These are phyloP conservation scores for Thermochaetoides thermophila DNA, from an alignment of 495 filamentous ascomycete species.

Conservation along the genomic window DNA sequence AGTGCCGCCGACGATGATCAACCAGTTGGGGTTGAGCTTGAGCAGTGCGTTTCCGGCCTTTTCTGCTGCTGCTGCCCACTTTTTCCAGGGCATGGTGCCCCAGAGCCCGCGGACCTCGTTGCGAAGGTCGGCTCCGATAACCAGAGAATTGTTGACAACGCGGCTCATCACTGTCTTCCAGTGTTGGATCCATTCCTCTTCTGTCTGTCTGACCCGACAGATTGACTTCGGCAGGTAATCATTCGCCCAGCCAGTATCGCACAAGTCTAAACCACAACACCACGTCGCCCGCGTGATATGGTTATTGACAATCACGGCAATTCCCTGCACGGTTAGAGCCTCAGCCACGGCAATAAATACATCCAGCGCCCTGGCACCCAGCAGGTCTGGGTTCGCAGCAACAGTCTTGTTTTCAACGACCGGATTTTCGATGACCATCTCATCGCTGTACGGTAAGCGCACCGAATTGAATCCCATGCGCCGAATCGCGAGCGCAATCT, in stretches of 20 bases:
- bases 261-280: slow-evolving; percentile 47
- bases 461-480: slow-evolving; percentile 48
- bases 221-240: slow-evolving; percentile 34
- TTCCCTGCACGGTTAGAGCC: slow-evolving; percentile 38
- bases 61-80: slow-evolving; percentile 45
- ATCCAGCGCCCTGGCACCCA: slow-evolving; percentile 36
- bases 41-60: slow-evolving; percentile 38
- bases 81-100: slow-evolving; percentile 45
- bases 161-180: slow-evolving; percentile 44
- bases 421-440: slow-evolving; percentile 42
- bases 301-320: slow-evolving; percentile 46
- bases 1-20: slow-evolving; percentile 47
- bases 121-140: slow-evolving; percentile 43
- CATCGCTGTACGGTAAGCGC: slow-evolving; percentile 45
- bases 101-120: slow-evolving; percentile 48
- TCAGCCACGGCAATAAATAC: slow-evolving; percentile 37
- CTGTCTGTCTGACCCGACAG: slow-evolving; percentile 39
- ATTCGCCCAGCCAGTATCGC: slow-evolving; percentile 44
- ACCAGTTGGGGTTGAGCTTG: slow-evolving; percentile 40
- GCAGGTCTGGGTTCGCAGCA: slow-evolving; percentile 38
- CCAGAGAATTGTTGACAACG: slow-evolving; percentile 34
- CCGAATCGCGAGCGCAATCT: slow-evolving; percentile 38
- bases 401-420: slow-evolving; percentile 31
- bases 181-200: slow-evolving; percentile 43
- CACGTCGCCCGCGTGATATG: slow-evolving; percentile 47